phyloP scores from a whole-genome alignment of 73 alveolate genomes.

The Breviolum minutum region DNA sequence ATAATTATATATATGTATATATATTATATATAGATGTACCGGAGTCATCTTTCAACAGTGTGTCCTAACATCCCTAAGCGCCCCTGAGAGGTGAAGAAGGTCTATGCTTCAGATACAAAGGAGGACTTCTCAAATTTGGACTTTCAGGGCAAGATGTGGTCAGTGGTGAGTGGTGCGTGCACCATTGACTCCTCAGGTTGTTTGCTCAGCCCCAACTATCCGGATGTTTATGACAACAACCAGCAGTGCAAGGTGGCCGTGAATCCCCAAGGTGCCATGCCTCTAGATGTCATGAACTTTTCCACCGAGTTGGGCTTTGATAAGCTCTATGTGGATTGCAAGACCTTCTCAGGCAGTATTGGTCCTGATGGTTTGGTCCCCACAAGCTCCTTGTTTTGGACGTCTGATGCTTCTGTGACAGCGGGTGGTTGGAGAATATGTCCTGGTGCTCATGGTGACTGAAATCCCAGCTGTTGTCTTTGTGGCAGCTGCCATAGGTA shows the following conservation, averaged over 20 bases:
- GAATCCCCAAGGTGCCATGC: slow-evolving; percentile 39
- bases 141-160: slow-evolving; percentile 59
- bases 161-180: slow-evolving; percentile 55
- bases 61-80: neutral
- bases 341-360: slow-evolving; percentile 22
- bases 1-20: no score
- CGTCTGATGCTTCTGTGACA: slow-evolving; percentile 30
- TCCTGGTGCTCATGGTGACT: neutral
- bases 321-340: slow-evolving; percentile 73
- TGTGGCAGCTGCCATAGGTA: neutral
- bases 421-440: slow-evolving; percentile 39
- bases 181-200: slow-evolving; percentile 8
- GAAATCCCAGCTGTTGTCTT: neutral
- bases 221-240: neutral
- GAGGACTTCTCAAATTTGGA: slow-evolving; percentile 51
- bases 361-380: slow-evolving; percentile 20
- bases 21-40: no score
- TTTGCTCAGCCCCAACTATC: slow-evolving; percentile 53
- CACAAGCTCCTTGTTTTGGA: neutral
- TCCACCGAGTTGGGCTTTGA: slow-evolving; percentile 88
- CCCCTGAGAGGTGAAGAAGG: slow-evolving; percentile 33
- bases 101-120: slow-evolving; percentile 9
- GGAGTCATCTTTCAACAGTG: neutral
- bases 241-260: slow-evolving; percentile 70
- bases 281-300: slow-evolving; percentile 39